Evolutionary conservation across 177 flowering plant genomes (phyloP).

Genomic region (Tripterygium wilfordii): DNA sequence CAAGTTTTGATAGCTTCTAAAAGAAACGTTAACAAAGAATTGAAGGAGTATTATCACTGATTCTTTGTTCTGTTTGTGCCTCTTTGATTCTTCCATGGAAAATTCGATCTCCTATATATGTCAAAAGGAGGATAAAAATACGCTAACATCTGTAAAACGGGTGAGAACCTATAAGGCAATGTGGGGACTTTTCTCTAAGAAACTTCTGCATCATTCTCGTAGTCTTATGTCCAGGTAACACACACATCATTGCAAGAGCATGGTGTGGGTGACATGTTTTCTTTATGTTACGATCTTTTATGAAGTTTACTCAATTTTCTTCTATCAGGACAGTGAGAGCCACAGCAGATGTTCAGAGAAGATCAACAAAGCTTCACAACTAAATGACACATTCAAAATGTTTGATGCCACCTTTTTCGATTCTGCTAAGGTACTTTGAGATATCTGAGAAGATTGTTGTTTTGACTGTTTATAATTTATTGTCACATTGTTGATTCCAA

Average conservation of each 20-base stretch:
- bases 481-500: not conserved
- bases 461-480: not conserved
- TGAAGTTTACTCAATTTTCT: not conserved
- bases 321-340: constrained; percentile 32
- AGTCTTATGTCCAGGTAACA: constrained; percentile 23
- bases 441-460: not conserved
- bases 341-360: constrained; percentile 12
- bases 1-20: too few relatives aligned
- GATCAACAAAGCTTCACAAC: constrained; percentile 10
- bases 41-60: too few relatives aligned
- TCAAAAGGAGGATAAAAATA: too few relatives aligned
- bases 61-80: too few relatives aligned
- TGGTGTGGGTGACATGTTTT: too few relatives aligned
- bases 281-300: not conserved
- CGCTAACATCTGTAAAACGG: too few relatives aligned
- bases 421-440: constrained; percentile 34
- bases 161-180: constrained; percentile 16
- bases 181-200: constrained; percentile 16
- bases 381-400: constrained; percentile 29
- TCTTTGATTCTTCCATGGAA: too few relatives aligned
- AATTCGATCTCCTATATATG: too few relatives aligned
- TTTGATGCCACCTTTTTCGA: constrained; percentile 47
- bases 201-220: constrained; percentile 17
- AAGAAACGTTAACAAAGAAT: too few relatives aligned
- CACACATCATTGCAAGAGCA: not conserved